phyloP scores from a whole-genome alignment of 768 basidiomycete genomes.

The Suillus fuscotomentosus region DNA sequence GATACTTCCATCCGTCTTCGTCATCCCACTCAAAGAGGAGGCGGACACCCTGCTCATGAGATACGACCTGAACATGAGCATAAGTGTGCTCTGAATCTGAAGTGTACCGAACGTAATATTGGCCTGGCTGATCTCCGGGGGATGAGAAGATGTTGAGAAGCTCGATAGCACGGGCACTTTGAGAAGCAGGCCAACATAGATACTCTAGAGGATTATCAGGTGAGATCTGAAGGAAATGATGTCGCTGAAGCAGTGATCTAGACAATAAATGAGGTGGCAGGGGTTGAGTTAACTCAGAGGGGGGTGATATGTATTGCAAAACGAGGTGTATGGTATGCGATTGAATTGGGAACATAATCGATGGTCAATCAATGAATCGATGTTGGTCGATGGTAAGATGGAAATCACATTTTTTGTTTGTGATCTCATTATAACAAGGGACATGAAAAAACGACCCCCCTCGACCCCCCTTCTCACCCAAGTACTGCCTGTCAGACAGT shows the following conservation, averaged over 20 bases:
- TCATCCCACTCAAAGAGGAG: conserved; percentile 71
- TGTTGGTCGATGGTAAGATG: not conserved
- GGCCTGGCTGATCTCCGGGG: conserved; percentile 24
- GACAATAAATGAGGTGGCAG: conserved; percentile 66
- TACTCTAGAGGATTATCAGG: conserved; percentile 53
- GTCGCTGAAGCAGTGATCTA: conserved; percentile 56
- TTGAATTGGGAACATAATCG: conserved; percentile 34
- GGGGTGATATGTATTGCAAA: conserved; percentile 58
- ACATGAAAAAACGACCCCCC: conserved; percentile 13
- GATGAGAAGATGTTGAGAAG: conserved; percentile 41
- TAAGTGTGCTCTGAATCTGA: conserved; percentile 51
- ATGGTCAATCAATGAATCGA: not conserved
- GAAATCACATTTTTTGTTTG: not conserved
- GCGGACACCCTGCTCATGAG: conserved; percentile 40
- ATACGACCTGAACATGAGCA: conserved; percentile 55
- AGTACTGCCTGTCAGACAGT: not conserved
- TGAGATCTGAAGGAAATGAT: conserved; percentile 58
- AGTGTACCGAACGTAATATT: conserved; percentile 36
- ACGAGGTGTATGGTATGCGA: conserved; percentile 42
- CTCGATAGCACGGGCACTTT: conserved; percentile 34
- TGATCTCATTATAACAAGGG: not conserved
- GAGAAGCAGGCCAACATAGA: conserved; percentile 62
- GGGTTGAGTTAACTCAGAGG: conserved; percentile 43
- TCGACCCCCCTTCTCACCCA: not conserved
- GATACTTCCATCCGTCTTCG: conserved; percentile 60